phyloP scores from a whole-genome alignment of 2,329 filamentous ascomycete species.

The Trichoderma sp. region DNA sequence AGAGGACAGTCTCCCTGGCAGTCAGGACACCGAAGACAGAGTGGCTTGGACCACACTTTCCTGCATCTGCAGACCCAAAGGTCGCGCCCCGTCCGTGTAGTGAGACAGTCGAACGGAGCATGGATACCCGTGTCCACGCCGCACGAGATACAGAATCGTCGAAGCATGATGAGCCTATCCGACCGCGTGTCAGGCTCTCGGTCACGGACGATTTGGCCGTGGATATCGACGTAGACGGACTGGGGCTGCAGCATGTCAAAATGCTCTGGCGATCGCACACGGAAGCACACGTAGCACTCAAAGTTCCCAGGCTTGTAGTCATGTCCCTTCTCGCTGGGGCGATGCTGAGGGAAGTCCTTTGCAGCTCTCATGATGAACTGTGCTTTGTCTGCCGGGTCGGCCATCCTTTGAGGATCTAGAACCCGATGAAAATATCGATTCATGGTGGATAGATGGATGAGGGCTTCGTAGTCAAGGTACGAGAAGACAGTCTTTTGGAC shows the following conservation, averaged over 20 bases:
- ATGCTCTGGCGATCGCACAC: conserved; percentile 45
- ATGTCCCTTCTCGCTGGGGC: conserved; percentile 44
- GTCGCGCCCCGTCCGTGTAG: conserved; percentile 44
- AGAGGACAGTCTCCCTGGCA: conserved; percentile 45
- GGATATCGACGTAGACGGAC: conserved; percentile 40
- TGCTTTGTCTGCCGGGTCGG: conserved; percentile 44
- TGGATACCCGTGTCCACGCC: conserved; percentile 46
- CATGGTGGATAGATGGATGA: conserved; percentile 46
- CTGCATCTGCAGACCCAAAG: conserved; percentile 48
- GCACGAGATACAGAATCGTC: conserved; percentile 49
- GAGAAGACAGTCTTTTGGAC: conserved; percentile 43
- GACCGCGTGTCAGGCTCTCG: conserved; percentile 35
- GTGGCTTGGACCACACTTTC: conserved; percentile 44
- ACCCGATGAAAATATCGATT: conserved; percentile 42
- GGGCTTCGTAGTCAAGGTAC: conserved; percentile 47
- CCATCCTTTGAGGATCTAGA: conserved; percentile 43
- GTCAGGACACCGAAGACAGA: conserved; percentile 42
- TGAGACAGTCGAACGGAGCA: conserved; percentile 44
- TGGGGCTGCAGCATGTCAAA: conserved; percentile 46
- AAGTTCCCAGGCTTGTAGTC: conserved; percentile 48
- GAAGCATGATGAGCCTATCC: conserved; percentile 42
- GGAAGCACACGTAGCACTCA: conserved; percentile 49
- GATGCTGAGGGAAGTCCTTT: conserved; percentile 47
- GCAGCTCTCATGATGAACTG: conserved; percentile 48
- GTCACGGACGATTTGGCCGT: conserved; percentile 39